phyloP scores from a whole-genome alignment of 2,329 filamentous ascomycete genomes.

The Didymella exigua region DNA sequence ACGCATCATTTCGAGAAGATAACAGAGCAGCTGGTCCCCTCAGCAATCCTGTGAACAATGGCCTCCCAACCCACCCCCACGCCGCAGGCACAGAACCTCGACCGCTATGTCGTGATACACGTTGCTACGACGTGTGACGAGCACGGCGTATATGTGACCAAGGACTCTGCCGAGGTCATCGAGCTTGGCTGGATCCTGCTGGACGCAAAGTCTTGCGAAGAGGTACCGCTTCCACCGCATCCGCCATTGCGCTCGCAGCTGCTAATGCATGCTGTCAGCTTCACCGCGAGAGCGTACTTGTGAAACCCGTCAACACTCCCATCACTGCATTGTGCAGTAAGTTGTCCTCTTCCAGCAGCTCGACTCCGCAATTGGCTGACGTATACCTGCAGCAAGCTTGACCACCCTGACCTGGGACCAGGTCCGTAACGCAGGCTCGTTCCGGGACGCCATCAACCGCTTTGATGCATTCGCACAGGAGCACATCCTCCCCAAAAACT shows the following conservation, averaged over 20 bases:
- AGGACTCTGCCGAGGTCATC: slow-evolving; percentile 98
- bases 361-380: slow-evolving; percentile 36
- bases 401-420: slow-evolving; percentile 99
- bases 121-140: slow-evolving; percentile 99
- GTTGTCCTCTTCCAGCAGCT: slow-evolving; percentile 43
- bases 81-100: slow-evolving; percentile 61
- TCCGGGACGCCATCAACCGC: slow-evolving; percentile 93
- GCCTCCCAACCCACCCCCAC: slow-evolving; percentile 36
- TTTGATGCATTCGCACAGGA: slow-evolving; percentile 94
- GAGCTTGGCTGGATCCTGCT: slow-evolving; percentile 98
- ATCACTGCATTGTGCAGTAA: slow-evolving; percentile 99
- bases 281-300: slow-evolving; percentile 92
- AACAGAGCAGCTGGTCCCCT: slow-evolving; percentile 10
- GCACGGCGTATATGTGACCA: slow-evolving; percentile 98
- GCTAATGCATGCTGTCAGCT: slow-evolving; percentile 64
- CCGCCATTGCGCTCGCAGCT: slow-evolving; percentile 15
- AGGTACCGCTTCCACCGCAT: slow-evolving; percentile 62
- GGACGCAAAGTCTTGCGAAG: slow-evolving; percentile 87
- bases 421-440: slow-evolving; percentile 94
- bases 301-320: slow-evolving; percentile 97
- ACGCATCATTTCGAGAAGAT: slow-evolving; percentile 1
- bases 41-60: slow-evolving; percentile 26
- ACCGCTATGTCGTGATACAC: slow-evolving; percentile 97
- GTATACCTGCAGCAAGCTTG: slow-evolving; percentile 73
- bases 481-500: slow-evolving; percentile 85